Base-by-base conservation (phyloP, 371 early-diverging fungal species). In the Mucor racemosus region DNA sequence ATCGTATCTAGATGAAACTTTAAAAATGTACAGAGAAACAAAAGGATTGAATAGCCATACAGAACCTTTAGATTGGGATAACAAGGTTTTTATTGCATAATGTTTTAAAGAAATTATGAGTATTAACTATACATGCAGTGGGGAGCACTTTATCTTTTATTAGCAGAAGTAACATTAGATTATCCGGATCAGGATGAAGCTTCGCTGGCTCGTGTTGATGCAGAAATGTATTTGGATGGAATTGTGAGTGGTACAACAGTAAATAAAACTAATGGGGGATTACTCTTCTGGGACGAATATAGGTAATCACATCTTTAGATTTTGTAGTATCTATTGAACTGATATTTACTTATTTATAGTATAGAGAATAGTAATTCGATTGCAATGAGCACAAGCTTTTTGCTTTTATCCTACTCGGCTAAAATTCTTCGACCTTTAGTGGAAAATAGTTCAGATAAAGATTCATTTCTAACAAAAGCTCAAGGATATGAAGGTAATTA, bases 241-340 rank as follows among this genome's bases (percentile, higher is more conserved):
- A 69, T 77, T 2, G 39, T 48, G 0, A 58, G 41, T 19, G 62
- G 61, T 7, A 50, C 21, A 13, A 31, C 72, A 31, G 77, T 71
- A 50, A 58, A 60, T 50, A 70, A 72, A 21, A 85, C 85, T 0
- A 66, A 69, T 17, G 84, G 80, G 15, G 84, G 84, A 1, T 46
- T 85, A 7, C 66, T 78, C n/a, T 84, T 72, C 48, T 82, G 81
- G 65, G 53, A 69, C 34, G 75, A 67, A 26, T 76, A 76, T 41
- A 80, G 82, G 46, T 71, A 67, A 39, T 26, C 26, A 26, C 26
- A 26, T 26, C 26, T 26, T 3, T 26, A 26, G 1, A 26, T 26
- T 26, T 26, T 26, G 26, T 26, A 26, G 3, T 26, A 8, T 39
- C 14, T 7, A 34, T 11, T 15, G n/a, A 36, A 15, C 57, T 8